These are phyloP conservation scores for Lachnellula occidentalis DNA, from an alignment of 2,329 filamentous ascomycete genomes.

Conservation along the genomic window DNA sequence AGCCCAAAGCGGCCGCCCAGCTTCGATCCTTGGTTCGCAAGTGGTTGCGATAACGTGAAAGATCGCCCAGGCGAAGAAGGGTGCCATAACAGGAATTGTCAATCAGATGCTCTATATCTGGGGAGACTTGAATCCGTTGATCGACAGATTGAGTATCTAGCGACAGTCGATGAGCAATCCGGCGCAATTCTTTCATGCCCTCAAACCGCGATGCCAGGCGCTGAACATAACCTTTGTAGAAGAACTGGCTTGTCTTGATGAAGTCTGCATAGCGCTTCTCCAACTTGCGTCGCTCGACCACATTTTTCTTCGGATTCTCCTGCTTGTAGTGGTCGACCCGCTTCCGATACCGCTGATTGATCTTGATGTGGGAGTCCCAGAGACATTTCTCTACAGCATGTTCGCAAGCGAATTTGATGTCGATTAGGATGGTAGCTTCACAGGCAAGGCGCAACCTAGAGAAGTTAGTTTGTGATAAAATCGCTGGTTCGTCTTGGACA, in stretches of 20 bases:
- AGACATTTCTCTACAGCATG: conserved; percentile 64
- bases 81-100: conserved; percentile 74
- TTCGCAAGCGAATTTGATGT: conserved; percentile 60
- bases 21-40: conserved; percentile 63
- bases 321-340: conserved; percentile 52
- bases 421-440: conserved; percentile 65
- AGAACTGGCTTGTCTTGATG: conserved; percentile 79
- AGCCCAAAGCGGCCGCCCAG: conserved; percentile 74
- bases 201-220: conserved; percentile 59
- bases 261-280: conserved; percentile 79
- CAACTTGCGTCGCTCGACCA: conserved; percentile 66
- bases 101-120: conserved; percentile 40
- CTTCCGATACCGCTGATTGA: conserved; percentile 75
- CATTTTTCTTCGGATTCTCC: conserved; percentile 39
- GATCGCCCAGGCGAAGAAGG: conserved; percentile 80
- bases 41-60: conserved; percentile 79
- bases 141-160: conserved; percentile 25
- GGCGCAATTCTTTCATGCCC: conserved; percentile 25
- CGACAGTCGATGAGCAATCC: conserved; percentile 28
- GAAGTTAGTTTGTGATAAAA: conserved; percentile 10
- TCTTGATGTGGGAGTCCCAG: conserved; percentile 72
- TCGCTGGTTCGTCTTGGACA: neutral
- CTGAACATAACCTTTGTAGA: conserved; percentile 83
- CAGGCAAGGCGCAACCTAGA: conserved; percentile 47
- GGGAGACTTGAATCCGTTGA: conserved; percentile 18